A percentile compares a stretch with the other conserved stretches of the same genome.
These are phyloP conservation scores for Dothideomycetes sp. DNA, from an alignment of 2,329 filamentous ascomycete species.

Conservation along the genomic window DNA sequence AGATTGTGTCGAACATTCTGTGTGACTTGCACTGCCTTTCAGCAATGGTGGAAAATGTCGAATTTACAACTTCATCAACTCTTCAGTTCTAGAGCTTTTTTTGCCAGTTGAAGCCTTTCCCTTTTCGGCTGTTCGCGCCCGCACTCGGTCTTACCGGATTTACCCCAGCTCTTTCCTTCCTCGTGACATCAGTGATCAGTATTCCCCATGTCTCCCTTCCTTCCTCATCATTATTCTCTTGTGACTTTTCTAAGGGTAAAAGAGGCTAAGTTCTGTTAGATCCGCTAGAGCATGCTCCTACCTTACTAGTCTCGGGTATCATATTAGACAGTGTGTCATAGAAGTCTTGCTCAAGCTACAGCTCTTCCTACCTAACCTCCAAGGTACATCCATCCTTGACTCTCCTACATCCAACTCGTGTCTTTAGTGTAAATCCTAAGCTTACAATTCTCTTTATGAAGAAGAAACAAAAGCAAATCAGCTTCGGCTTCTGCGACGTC, in stretches of 20 bases:
- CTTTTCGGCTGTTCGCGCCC: not conserved
- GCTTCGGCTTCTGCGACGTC: conserved; percentile 24
- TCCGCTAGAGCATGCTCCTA: too few relatives aligned
- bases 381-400: conserved; percentile 1
- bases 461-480: conserved; percentile 16
- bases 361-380: not conserved
- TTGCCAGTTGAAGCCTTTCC: not conserved
- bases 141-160: conserved; percentile 5
- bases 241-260: too few relatives aligned
- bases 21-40: too few relatives aligned
- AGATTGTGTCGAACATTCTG: conserved; percentile 81
- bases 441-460: conserved; percentile 2
- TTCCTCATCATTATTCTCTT: too few relatives aligned
- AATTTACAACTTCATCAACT: conserved; percentile 1
- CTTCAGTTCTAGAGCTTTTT: too few relatives aligned
- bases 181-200: not conserved
- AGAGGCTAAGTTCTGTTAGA: too few relatives aligned
- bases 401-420: conserved; percentile 3
- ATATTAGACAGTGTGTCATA: too few relatives aligned
- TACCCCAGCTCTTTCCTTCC: conserved; percentile 5
- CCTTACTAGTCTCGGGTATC: too few relatives aligned
- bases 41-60: too few relatives aligned
- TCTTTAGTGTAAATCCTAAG: not conserved
- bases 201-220: too few relatives aligned
- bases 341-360: conserved; percentile 3